A percentile compares a stretch with the other conserved stretches of the same genome.
phyloP scores from a whole-genome alignment of 2,329 filamentous ascomycete genomes.

The Xylariaceae sp. region DNA sequence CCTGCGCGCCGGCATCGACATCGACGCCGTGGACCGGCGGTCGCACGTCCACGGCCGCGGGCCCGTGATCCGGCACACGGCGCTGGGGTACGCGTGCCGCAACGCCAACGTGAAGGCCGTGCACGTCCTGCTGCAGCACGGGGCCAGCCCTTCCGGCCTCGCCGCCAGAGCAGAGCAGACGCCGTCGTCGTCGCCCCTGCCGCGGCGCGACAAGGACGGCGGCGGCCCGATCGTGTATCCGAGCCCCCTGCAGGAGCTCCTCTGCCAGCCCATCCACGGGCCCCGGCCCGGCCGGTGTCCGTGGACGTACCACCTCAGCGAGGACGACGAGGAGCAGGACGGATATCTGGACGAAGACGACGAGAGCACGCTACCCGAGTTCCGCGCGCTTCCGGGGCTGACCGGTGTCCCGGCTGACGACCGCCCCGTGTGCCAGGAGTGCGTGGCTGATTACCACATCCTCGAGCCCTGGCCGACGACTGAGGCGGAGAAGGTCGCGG shows the following conservation, averaged over 20 bases:
- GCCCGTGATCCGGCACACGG: conserved; percentile 14
- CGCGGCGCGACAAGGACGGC: too few species aligned
- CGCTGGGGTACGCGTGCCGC: conserved; percentile 22
- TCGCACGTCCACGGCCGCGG: not conserved
- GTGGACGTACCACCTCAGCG: conserved; percentile 19
- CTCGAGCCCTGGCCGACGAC: conserved; percentile 16
- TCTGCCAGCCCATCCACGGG: conserved; percentile 19
- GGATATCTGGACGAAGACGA: conserved; percentile 14
- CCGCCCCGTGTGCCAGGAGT: not conserved
- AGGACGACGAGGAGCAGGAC: conserved; percentile 10
- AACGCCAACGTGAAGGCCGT: conserved; percentile 27
- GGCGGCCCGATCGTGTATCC: conserved; percentile 9
- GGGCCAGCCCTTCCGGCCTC: conserved; percentile 18
- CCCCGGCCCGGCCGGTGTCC: conserved; percentile 10
- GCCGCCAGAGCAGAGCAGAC: too few species aligned
- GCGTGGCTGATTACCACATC: conserved; percentile 11
- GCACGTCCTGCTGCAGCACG: conserved; percentile 10
- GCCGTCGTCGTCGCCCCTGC: too few species aligned
- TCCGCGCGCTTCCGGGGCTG: conserved; percentile 1
- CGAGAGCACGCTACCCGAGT: not conserved
- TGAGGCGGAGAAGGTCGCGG: conserved; percentile 3
- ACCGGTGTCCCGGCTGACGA: not conserved
- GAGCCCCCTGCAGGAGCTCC: conserved; percentile 23
- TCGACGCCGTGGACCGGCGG: conserved; percentile 22
- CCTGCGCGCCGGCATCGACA: conserved; percentile 10